Percentiles rank a stretch among this genome's conserved stretches.
Evolutionary conservation across 1,284 basidiomycete genomes (phyloP).

Genomic region (Pyrrhoderma noxium): DNA sequence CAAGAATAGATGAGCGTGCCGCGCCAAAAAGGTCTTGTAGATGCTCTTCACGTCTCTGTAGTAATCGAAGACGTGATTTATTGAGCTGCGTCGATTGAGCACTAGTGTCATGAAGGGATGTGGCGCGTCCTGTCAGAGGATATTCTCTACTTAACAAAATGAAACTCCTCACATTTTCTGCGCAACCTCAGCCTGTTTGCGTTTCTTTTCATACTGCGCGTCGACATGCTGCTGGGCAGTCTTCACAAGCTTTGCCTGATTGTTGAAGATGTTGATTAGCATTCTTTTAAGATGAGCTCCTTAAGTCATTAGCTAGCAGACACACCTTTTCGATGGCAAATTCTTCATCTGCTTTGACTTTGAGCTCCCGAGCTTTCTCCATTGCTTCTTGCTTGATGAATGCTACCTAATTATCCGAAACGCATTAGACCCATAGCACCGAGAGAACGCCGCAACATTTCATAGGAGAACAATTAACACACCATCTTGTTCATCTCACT

Average conservation of each 20-base stretch:
- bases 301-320: not conserved
- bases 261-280: not conserved
- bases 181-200: conserved; percentile 83
- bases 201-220: conserved; percentile 88
- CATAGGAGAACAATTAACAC: conserved; percentile 20
- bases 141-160: conserved; percentile 1
- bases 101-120: conserved; percentile 36
- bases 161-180: conserved; percentile 80
- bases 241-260: conserved; percentile 88
- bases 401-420: conserved; percentile 54
- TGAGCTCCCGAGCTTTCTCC: conserved; percentile 95
- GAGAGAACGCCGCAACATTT: not conserved
- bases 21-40: conserved; percentile 83
- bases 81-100: conserved; percentile 95
- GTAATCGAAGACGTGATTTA: conserved; percentile 86
- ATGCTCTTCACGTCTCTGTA: conserved; percentile 90
- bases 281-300: too few species aligned
- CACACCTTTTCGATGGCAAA: conserved; percentile 93
- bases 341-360: conserved; percentile 94
- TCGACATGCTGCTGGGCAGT: conserved; percentile 92
- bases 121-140: conserved; percentile 2
- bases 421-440: not conserved
- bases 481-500: conserved; percentile 99
- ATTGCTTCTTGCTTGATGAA: conserved; percentile 96
- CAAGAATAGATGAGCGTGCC: conserved; percentile 57